These are phyloP conservation scores for Cadophora luteo-olivacea DNA, from an alignment of 2,329 filamentous ascomycete species.

Conservation along the genomic window DNA sequence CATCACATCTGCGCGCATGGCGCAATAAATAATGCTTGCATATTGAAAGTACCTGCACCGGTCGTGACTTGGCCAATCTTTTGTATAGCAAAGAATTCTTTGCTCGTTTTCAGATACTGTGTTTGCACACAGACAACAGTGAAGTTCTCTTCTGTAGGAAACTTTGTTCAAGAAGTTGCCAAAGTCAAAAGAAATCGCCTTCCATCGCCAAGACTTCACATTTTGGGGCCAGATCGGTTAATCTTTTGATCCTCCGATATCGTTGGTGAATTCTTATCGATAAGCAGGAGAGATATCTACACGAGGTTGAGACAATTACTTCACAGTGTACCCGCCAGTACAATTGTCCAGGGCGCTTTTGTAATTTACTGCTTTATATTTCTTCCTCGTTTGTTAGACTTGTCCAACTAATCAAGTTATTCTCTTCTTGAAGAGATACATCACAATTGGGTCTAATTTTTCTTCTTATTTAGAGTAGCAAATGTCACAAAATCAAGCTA, in stretches of 20 bases:
- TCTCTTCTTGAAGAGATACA: no score
- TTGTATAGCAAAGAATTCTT: no score
- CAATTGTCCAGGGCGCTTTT: no score
- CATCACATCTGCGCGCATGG: background rate
- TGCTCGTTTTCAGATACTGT: background rate
- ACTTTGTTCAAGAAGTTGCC: background rate
- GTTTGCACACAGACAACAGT: background rate
- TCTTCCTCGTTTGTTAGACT: no score
- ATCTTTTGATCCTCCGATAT: background rate
- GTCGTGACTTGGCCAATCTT: background rate
- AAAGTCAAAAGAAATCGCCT: background rate
- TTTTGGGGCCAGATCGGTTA: background rate
- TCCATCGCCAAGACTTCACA: background rate
- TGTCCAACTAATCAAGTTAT: no score
- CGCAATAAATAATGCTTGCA: constrained; percentile 1
- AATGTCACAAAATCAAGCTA: no score
- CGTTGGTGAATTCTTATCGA: background rate
- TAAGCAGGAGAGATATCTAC: background rate
- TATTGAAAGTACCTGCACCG: background rate
- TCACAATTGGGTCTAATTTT: no score
- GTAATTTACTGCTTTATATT: no score
- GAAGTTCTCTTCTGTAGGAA: background rate
- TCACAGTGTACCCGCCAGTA: no score
- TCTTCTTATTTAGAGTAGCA: no score
- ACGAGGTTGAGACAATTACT: background rate